Percentiles rank a stretch among this genome's conserved stretches.
These are phyloP conservation scores for Orbilia blumenaviensis DNA, from an alignment of 2,329 filamentous ascomycete species.

Conservation along the genomic window DNA sequence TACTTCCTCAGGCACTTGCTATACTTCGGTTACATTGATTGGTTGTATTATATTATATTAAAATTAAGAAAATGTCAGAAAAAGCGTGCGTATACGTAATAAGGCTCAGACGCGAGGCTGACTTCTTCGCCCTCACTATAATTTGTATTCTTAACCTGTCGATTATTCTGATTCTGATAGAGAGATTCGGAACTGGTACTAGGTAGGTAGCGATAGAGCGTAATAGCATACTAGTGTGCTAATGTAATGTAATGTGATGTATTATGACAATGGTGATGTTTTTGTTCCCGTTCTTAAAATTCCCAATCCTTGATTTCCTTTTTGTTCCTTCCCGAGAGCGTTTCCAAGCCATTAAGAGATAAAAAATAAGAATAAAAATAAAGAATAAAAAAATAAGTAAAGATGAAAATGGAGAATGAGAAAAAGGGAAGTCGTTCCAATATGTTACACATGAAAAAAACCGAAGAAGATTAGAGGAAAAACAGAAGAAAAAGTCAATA, in stretches of 20 bases:
- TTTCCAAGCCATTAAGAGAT: not conserved
- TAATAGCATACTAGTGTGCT: too few species aligned
- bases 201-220: too few species aligned
- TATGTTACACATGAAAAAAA: constrained; percentile 25
- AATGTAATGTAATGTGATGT: not conserved
- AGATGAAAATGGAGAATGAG: not conserved
- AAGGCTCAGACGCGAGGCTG: not conserved
- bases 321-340: not conserved
- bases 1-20: too few species aligned
- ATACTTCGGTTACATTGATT: too few species aligned
- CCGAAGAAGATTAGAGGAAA: not conserved
- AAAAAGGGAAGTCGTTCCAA: not conserved
- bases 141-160: too few species aligned
- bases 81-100: not conserved
- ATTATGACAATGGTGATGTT: not conserved
- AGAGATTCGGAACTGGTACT: too few species aligned
- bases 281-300: too few species aligned
- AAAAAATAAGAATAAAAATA: not conserved
- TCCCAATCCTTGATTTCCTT: too few species aligned
- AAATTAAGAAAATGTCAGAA: too few species aligned
- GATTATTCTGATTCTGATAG: too few species aligned
- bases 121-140: too few species aligned
- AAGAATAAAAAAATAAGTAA: not conserved
- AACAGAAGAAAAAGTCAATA: constrained; percentile 2
- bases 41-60: too few species aligned